Percentiles rank a stretch among this genome's conserved stretches.
These are phyloP conservation scores for Piper betle DNA, from an alignment of 164 flowering plant genomes.

Conservation along the genomic window DNA sequence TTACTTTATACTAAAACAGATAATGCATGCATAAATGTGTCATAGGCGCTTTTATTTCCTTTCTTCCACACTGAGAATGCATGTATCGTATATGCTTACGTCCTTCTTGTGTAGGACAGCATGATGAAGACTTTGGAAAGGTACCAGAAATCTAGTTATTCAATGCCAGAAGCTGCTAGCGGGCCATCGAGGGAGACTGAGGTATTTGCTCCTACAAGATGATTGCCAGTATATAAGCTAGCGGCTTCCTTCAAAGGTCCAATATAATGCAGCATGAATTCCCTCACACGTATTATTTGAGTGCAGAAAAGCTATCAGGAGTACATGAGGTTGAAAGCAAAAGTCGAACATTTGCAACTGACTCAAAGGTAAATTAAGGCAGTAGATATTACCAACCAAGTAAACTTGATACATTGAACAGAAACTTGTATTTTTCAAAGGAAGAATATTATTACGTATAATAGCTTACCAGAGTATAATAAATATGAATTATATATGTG, in stretches of 20 bases:
- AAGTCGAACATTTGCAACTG: constrained; percentile 32
- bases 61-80: background rate
- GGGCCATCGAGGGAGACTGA: constrained; percentile 3
- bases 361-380: constrained; percentile 35
- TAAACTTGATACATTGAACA: too few species aligned
- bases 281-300: background rate
- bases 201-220: background rate
- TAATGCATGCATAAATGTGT: too few species aligned
- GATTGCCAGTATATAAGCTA: background rate
- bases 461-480: background rate
- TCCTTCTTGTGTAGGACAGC: background rate
- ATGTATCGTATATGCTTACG: too few species aligned
- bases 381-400: background rate
- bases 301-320: constrained; percentile 38
- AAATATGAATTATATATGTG: background rate
- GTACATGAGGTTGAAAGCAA: constrained; percentile 34
- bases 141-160: constrained; percentile 4
- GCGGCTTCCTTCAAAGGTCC: too few species aligned
- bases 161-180: background rate
- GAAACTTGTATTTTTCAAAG: too few species aligned
- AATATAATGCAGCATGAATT: too few species aligned
- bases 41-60: background rate
- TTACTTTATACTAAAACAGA: too few species aligned
- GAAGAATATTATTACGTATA: too few species aligned
- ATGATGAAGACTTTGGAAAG: background rate